These are phyloP conservation scores for Prunus persica DNA, from an alignment of 306 rosid genomes.

Conservation along the genomic window DNA sequence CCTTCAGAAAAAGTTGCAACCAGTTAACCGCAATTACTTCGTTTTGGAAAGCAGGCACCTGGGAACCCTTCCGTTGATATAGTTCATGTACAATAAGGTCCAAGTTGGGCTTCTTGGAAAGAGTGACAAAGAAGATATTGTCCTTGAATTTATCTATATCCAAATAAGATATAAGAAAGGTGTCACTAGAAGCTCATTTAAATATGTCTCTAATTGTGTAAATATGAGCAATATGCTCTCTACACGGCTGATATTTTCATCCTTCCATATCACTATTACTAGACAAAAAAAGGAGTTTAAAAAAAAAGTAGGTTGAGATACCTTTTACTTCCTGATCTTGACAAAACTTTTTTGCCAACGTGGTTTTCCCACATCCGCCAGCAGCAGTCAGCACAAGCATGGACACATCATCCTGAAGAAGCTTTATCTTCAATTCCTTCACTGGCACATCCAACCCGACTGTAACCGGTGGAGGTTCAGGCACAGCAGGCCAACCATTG, in stretches of 20 bases:
- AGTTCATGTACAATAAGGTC: slow-evolving; percentile 35
- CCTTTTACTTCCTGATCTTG: slow-evolving; percentile 48
- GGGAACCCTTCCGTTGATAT: slow-evolving; percentile 24
- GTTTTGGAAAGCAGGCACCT: slow-evolving; percentile 27
- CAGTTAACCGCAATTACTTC: slow-evolving; percentile 26
- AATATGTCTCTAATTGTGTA: background rate
- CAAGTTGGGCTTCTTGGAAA: slow-evolving; percentile 45
- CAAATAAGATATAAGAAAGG: slow-evolving; percentile 17
- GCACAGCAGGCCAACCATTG: slow-evolving; percentile 31
- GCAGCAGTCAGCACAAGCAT: slow-evolving; percentile 45
- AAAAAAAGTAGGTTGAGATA: background rate
- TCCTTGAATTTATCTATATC: slow-evolving; percentile 43
- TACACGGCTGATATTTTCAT: too few relatives aligned
- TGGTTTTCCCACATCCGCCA: slow-evolving; percentile 58
- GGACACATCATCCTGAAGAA: slow-evolving; percentile 18
- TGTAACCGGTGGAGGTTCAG: slow-evolving; percentile 25
- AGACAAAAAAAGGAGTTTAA: background rate
- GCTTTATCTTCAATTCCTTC: slow-evolving; percentile 43
- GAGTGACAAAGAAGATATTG: slow-evolving; percentile 51
- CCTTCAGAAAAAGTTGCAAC: slow-evolving; percentile 7
- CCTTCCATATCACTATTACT: too few relatives aligned
- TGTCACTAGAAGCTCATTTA: background rate
- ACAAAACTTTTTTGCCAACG: slow-evolving; percentile 43
- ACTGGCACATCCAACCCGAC: slow-evolving; percentile 54
- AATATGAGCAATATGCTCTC: too few relatives aligned